Evolutionary conservation across 2,329 filamentous ascomycete genomes (phyloP).

Genomic region (Sclerotinia borealis): DNA sequence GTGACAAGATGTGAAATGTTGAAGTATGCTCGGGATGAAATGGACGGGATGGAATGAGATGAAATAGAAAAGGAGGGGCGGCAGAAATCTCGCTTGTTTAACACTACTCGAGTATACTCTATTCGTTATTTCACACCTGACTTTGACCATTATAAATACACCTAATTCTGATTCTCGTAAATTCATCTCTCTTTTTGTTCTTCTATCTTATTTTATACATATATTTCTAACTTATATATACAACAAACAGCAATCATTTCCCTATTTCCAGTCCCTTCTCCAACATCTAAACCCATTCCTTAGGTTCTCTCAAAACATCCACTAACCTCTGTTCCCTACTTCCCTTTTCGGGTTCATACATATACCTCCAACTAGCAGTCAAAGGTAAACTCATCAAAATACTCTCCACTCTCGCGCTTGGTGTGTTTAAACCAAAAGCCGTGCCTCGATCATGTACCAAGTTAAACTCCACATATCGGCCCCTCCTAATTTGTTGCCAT

Average conservation of each 20-base stretch:
- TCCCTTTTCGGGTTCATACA: slow-evolving; percentile 75
- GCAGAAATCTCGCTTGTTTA: background rate
- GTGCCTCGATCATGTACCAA: slow-evolving; percentile 94
- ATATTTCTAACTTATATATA: slow-evolving; percentile 10
- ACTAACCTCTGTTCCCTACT: slow-evolving; percentile 75
- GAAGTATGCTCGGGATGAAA: background rate
- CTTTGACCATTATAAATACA: background rate
- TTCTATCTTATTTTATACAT: background rate
- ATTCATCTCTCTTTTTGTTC: background rate
- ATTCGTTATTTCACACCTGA: background rate
- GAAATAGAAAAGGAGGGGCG: background rate
- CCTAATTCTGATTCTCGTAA: background rate
- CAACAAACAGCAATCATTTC: background rate
- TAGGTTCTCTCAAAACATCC: slow-evolving; percentile 60
- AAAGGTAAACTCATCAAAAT: slow-evolving; percentile 95
- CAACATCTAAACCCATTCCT: slow-evolving; percentile 55
- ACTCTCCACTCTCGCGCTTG: slow-evolving; percentile 86
- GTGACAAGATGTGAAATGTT: background rate
- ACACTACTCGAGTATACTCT: no score
- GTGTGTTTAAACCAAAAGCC: slow-evolving; percentile 87
- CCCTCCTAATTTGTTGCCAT: slow-evolving; percentile 92
- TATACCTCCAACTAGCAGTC: slow-evolving; percentile 92
- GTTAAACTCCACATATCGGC: slow-evolving; percentile 98
- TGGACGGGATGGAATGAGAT: background rate
- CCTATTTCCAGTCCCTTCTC: background rate